Base-by-base conservation (phyloP, 2,329 filamentous ascomycete genomes). In the Pestalotiopsis fici region DNA sequence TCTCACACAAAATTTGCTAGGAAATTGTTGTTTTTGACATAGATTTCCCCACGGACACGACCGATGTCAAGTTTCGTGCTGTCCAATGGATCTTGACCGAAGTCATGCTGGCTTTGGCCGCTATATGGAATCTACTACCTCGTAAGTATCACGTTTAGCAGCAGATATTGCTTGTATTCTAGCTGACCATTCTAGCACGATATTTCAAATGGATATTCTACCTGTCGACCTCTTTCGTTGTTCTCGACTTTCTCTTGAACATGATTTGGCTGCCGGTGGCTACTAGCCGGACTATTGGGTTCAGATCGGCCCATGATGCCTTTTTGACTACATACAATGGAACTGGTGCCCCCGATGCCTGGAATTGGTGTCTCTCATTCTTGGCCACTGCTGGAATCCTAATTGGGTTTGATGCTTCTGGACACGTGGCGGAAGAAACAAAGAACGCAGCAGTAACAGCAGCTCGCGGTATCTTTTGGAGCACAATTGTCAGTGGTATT, bases 291-390 rank as follows among this genome's bases (percentile, higher is more conserved):
- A 87, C 85, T 0, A 85, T 83, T 73, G 87, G 87, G 2, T 89
- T 90, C 75, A 84, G 87, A n/a, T 81, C 85, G 1, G 81, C 87
- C 0, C 80, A 87, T 43, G 87, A 88, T 68, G 87, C 87, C 9
- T 89, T 90, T 74, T 85, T 88, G 78, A 83, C 86, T 13, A 89
- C 87, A 0, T 88, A 88, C 73, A 90, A 90, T 66, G 84, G 83
- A 1, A 86, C 84, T 12, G 85, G 84, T 12, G 84, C 85, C 1
- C 85, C 87, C 0, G 79, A 82, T 1, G 87, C 83, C 2, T 89
- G 87, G 87, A 89, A 90, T 72, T 89, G 87, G 87, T 88, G 87
- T 76, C 80, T 90, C 3, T 88, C 86, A 3, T 90, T 87, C 74
- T 83, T 88, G 28, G 87, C 87, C 1, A 89, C 87, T 1, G 87